Evolutionary conservation across 2,329 filamentous ascomycete genomes (phyloP).

Genomic region (Fusarium staphyleae): DNA sequence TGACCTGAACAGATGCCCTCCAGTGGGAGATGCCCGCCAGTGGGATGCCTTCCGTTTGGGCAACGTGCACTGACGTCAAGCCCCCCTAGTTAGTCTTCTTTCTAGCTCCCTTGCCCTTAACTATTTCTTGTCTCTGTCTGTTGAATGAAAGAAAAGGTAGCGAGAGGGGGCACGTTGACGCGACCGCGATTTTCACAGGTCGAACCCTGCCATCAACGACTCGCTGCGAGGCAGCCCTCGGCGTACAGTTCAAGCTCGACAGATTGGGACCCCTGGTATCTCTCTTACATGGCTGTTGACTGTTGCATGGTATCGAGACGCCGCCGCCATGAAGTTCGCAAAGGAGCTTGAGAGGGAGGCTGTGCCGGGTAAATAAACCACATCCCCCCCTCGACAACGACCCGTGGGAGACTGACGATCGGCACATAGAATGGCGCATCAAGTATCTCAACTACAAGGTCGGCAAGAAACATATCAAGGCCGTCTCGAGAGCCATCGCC

Average conservation of each 20-base stretch:
- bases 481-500: slow-evolving; percentile 75
- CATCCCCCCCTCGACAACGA: background rate
- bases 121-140: background rate
- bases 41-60: slow-evolving; percentile 11
- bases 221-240: too few relatives aligned
- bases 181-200: slow-evolving; percentile 9
- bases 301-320: slow-evolving; percentile 3
- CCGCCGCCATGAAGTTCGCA: slow-evolving; percentile 66
- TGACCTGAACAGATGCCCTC: background rate
- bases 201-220: background rate
- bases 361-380: slow-evolving; percentile 70
- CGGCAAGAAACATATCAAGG: slow-evolving; percentile 93
- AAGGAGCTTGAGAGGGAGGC: slow-evolving; percentile 86
- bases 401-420: slow-evolving; percentile 3
- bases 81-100: background rate
- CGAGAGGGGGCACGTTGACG: slow-evolving; percentile 33
- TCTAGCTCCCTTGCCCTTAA: background rate
- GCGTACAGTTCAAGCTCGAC: background rate
- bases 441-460: slow-evolving; percentile 97
- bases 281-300: slow-evolving; percentile 17
- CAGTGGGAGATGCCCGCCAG: too few relatives aligned
- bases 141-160: slow-evolving; percentile 7
- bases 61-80: slow-evolving; percentile 36
- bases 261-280: slow-evolving; percentile 1
- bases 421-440: slow-evolving; percentile 76